Percentiles rank a stretch among this genome's conserved stretches.
These are phyloP conservation scores for Penicillium soppii DNA, from an alignment of 495 filamentous ascomycete species.

Conservation along the genomic window DNA sequence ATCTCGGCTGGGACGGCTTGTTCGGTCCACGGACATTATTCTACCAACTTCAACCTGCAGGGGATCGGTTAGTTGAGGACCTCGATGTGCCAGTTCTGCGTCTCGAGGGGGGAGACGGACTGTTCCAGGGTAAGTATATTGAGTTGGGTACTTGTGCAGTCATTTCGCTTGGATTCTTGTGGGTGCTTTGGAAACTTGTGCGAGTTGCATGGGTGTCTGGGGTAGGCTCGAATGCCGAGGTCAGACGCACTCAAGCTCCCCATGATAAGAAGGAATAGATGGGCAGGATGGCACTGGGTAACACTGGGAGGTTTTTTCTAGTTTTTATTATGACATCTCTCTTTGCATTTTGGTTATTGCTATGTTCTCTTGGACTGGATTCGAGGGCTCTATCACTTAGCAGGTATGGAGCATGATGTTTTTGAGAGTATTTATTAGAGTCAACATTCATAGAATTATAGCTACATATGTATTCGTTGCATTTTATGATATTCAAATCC, in stretches of 20 bases:
- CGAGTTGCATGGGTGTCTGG: slow-evolving; percentile 35
- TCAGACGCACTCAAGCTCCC: neutral
- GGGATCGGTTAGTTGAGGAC: slow-evolving; percentile 52
- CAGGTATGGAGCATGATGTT: too few species aligned
- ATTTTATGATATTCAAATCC: too few species aligned
- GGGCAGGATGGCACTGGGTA: neutral
- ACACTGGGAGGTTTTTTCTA: too few species aligned
- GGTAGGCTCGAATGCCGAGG: slow-evolving; percentile 1
- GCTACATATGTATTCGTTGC: too few species aligned
- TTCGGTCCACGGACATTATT: slow-evolving; percentile 82
- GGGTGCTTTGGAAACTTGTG: slow-evolving; percentile 68
- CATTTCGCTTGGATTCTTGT: slow-evolving; percentile 70
- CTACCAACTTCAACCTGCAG: slow-evolving; percentile 71
- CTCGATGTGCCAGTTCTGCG: slow-evolving; percentile 73
- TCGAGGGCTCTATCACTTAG: too few species aligned
- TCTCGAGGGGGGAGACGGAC: slow-evolving; percentile 34
- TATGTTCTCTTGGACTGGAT: too few species aligned
- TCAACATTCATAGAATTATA: too few species aligned
- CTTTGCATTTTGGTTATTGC: too few species aligned
- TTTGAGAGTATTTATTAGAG: too few species aligned
- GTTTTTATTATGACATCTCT: too few species aligned
- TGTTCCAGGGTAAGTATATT: slow-evolving; percentile 56
- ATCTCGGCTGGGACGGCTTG: slow-evolving; percentile 83
- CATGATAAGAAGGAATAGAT: slow-evolving; percentile 27
- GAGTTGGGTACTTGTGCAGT: slow-evolving; percentile 68